Evolutionary conservation across 2,329 filamentous ascomycete genomes (phyloP).

Genomic region (Dactylella cylindrospora): DNA sequence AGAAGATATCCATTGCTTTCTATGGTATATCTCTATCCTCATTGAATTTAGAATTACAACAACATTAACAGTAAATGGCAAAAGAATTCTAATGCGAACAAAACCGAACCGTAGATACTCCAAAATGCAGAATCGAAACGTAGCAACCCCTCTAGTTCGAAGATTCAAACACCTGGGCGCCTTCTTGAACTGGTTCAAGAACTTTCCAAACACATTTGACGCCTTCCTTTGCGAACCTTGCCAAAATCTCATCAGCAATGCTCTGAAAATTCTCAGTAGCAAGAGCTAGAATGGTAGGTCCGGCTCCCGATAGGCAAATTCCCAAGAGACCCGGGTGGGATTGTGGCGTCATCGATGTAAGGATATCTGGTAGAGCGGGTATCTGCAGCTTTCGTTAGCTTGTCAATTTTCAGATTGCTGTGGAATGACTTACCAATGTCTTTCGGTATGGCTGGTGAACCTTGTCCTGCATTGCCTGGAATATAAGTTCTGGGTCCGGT

Average conservation of each 20-base stretch:
- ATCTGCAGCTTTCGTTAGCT: constrained; percentile 56
- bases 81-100: neutral
- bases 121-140: too few species aligned
- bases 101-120: too few species aligned
- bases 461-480: constrained; percentile 97
- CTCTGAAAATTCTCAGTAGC: constrained; percentile 85
- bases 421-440: constrained; percentile 58
- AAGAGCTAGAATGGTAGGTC: constrained; percentile 89
- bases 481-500: constrained; percentile 89
- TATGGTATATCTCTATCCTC: too few species aligned
- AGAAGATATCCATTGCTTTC: too few species aligned
- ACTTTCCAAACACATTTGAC: constrained; percentile 85
- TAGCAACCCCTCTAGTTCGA: too few species aligned
- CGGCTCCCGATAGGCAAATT: constrained; percentile 91
- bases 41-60: too few species aligned
- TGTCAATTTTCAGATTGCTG: neutral
- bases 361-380: constrained; percentile 84
- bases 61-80: neutral
- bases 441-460: constrained; percentile 96
- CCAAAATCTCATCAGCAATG: constrained; percentile 78
- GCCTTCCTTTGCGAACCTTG: constrained; percentile 68
- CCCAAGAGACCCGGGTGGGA: constrained; percentile 86
- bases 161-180: constrained; percentile 44
- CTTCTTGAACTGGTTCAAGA: constrained; percentile 69
- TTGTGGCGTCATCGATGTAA: constrained; percentile 84